Evolutionary conservation across 1,139 yeast species (phyloP).

Genomic region (Pichia sp.): DNA sequence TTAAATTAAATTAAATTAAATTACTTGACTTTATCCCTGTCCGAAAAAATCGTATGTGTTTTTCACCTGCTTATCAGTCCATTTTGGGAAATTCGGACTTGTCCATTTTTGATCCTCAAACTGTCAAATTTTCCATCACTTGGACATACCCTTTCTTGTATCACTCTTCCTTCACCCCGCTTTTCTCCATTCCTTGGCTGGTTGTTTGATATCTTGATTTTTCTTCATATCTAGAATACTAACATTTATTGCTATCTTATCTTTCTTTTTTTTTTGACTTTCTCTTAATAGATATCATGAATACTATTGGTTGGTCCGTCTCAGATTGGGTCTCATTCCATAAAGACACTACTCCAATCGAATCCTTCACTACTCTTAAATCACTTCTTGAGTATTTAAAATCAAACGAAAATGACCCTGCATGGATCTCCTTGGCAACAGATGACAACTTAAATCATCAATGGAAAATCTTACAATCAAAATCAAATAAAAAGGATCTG

Average conservation of each 20-base stretch:
- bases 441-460: constrained; percentile 59
- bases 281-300: constrained; percentile 8
- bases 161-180: not conserved
- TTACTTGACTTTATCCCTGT: not conserved
- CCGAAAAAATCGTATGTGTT: not conserved
- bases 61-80: not conserved
- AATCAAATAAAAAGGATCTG: constrained; percentile 43
- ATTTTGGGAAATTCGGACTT: too few species aligned
- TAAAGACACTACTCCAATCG: constrained; percentile 51
- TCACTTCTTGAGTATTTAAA: constrained; percentile 40
- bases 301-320: constrained; percentile 52
- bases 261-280: not conserved
- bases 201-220: too few species aligned
- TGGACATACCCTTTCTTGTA: too few species aligned
- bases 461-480: constrained; percentile 69
- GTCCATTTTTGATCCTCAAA: too few species aligned
- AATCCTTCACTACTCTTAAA: constrained; percentile 42
- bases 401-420: constrained; percentile 58
- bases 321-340: constrained; percentile 71
- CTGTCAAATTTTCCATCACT: too few species aligned
- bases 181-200: not conserved
- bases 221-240: too few species aligned
- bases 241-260: not conserved
- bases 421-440: constrained; percentile 80
- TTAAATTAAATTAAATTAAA: too few species aligned